Evolutionary conservation across 305 asterid species (phyloP).

Genomic region (Fraxinus angustifolia): DNA sequence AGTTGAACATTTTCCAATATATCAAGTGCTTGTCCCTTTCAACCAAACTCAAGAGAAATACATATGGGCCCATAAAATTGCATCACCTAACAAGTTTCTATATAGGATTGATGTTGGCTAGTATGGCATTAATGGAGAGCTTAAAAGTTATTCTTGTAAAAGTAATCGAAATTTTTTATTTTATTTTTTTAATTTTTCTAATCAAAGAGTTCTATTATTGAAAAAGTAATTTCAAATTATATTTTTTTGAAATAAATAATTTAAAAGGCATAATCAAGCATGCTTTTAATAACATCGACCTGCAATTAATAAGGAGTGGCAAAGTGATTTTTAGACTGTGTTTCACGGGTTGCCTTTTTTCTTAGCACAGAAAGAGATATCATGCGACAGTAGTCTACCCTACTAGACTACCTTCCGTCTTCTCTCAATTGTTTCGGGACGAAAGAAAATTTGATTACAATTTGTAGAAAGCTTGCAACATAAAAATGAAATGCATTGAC

Average conservation of each 20-base stretch:
- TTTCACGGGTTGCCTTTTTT: no score
- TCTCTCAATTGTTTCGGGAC: no score
- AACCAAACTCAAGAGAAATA: not conserved
- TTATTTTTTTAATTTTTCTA: no score
- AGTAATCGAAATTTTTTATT: not conserved
- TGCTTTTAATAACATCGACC: not conserved
- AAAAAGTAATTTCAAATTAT: not conserved
- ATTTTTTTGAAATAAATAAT: no score
- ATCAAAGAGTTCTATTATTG: not conserved
- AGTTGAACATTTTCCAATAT: not conserved
- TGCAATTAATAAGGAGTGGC: no score
- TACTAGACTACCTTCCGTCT: no score
- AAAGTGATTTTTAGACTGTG: no score
- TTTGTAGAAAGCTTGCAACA: no score
- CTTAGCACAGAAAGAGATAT: no score
- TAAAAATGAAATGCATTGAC: no score
- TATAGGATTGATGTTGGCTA: not conserved
- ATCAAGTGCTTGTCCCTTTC: not conserved
- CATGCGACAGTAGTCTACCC: no score
- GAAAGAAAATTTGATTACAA: no score
- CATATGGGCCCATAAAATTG: not conserved
- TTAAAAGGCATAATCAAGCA: not conserved
- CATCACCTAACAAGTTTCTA: not conserved
- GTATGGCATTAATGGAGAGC: not conserved
- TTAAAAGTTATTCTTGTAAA: not conserved